A percentile compares a stretch with the other conserved stretches of the same genome.
Conservation (phyloP, 2,329 filamentous ascomycete genomes). For the Fusarium sp. region DNA sequence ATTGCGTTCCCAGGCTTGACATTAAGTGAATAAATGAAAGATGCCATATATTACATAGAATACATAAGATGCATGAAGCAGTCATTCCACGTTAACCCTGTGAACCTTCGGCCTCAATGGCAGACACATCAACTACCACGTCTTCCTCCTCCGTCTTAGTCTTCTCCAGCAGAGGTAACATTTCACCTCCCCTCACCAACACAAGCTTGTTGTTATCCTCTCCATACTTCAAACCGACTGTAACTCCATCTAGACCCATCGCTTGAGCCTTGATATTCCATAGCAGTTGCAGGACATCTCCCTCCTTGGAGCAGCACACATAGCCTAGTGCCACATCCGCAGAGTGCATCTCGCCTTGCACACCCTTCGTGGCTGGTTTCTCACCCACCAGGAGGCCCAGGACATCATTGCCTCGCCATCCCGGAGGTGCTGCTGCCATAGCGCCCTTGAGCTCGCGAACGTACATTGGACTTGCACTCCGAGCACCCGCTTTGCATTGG, state of each 20-base stretch:
- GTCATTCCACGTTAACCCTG: background rate
- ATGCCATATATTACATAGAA: background rate
- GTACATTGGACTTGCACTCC: slow-evolving; percentile 64
- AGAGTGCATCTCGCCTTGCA: slow-evolving; percentile 72
- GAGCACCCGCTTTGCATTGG: slow-evolving; percentile 75
- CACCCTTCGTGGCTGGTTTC: slow-evolving; percentile 78
- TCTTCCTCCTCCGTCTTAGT: background rate
- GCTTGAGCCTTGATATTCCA: slow-evolving; percentile 75
- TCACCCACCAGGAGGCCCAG: slow-evolving; percentile 77
- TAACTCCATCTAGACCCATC: slow-evolving; percentile 68
- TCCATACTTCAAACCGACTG: slow-evolving; percentile 58
- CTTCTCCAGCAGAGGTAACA: slow-evolving; percentile 42
- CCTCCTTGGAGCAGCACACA: slow-evolving; percentile 67
- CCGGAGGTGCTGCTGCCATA: slow-evolving; percentile 75
- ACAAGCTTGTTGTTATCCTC: slow-evolving; percentile 54
- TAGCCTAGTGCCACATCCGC: slow-evolving; percentile 77
- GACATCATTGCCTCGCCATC: slow-evolving; percentile 73
- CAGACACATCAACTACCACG: background rate
- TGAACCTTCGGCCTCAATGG: background rate
- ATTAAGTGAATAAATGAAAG: background rate
- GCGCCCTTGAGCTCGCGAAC: slow-evolving; percentile 84
- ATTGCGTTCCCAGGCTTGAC: background rate
- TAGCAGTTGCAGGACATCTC: slow-evolving; percentile 71
- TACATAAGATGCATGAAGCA: background rate
- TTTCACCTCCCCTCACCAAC: slow-evolving; percentile 61